Percentiles rank a stretch among this genome's conserved stretches.
Evolutionary conservation across 257 asterid genomes (phyloP).

Genomic region (Salvia rosmarinus): DNA sequence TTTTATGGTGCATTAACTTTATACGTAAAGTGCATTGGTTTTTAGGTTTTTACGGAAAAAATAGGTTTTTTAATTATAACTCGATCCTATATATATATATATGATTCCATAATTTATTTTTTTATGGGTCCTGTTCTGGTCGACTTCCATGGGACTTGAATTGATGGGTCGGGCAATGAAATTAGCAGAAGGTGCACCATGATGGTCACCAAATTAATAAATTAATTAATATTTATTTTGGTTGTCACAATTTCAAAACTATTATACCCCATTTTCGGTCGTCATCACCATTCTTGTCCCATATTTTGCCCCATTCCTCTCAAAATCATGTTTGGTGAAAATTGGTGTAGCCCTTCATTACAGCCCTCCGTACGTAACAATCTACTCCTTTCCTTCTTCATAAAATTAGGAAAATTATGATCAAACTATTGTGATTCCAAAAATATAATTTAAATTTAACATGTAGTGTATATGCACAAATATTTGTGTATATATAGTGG

Average conservation of each 20-base stretch:
- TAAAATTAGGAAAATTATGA: neutral
- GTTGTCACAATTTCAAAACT: slow-evolving; percentile 29
- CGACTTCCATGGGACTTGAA: slow-evolving; percentile 14
- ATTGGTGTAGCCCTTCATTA: slow-evolving; percentile 25
- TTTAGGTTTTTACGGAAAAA: too few species aligned
- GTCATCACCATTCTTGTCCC: slow-evolving; percentile 24
- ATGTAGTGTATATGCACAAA: neutral
- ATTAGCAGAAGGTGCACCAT: slow-evolving; percentile 32
- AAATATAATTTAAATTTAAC: neutral
- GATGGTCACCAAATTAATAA: slow-evolving; percentile 15
- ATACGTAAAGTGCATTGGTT: too few species aligned
- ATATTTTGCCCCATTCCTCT: neutral
- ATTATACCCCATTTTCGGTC: slow-evolving; percentile 21
- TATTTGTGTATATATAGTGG: neutral
- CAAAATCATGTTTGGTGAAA: slow-evolving; percentile 30
- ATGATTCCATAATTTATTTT: neutral
- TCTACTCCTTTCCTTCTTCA: neutral
- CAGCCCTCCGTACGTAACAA: slow-evolving; percentile 46
- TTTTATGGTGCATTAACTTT: too few species aligned
- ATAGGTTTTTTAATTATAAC: too few species aligned
- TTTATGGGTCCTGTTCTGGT: slow-evolving; percentile 23
- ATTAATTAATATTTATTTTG: neutral
- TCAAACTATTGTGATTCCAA: neutral
- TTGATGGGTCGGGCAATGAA: slow-evolving; percentile 37
- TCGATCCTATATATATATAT: neutral